Evolutionary conservation across 2,329 filamentous ascomycete genomes (phyloP).

Genomic region (Cephalotrichum gorgonifer): DNA sequence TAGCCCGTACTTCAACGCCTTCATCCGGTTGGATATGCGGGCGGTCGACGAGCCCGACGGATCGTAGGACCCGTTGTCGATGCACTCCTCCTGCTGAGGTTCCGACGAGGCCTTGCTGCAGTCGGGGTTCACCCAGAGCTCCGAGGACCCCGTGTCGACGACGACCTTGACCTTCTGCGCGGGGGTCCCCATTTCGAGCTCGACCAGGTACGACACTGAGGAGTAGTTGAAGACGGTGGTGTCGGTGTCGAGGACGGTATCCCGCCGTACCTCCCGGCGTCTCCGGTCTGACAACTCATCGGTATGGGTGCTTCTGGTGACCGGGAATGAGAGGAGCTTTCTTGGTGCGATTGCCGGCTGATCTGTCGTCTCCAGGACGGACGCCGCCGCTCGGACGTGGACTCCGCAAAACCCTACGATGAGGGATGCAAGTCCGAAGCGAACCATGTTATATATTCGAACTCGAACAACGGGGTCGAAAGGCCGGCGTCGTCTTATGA

Average conservation of each 20-base stretch:
- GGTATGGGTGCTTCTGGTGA: not conserved
- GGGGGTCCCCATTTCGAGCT: conserved; percentile 25
- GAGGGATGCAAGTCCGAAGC: not conserved
- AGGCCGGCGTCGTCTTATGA: no score
- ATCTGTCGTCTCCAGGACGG: not conserved
- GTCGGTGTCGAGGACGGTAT: conserved; percentile 6
- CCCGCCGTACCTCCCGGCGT: not conserved
- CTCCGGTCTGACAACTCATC: not conserved
- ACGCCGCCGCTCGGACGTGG: not conserved
- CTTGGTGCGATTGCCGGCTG: not conserved
- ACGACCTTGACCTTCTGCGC: conserved; percentile 25
- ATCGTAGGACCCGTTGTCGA: conserved; percentile 8
- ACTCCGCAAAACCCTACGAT: not conserved
- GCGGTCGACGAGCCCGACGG: conserved; percentile 14
- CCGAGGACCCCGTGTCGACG: conserved; percentile 29
- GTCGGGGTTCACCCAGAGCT: conserved; percentile 31
- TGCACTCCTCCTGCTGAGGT: conserved; percentile 8
- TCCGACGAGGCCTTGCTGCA: conserved; percentile 14
- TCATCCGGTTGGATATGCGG: conserved; percentile 7
- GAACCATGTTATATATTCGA: not conserved
- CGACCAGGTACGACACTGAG: conserved; percentile 25
- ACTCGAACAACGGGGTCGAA: no score
- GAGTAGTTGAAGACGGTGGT: conserved; percentile 10
- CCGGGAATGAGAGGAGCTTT: not conserved
- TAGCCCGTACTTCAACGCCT: conserved; percentile 18